A percentile compares a stretch with the other conserved stretches of the same genome.
Evolutionary conservation across 257 asterid species (phyloP).

Genomic region (Rhazya stricta): DNA sequence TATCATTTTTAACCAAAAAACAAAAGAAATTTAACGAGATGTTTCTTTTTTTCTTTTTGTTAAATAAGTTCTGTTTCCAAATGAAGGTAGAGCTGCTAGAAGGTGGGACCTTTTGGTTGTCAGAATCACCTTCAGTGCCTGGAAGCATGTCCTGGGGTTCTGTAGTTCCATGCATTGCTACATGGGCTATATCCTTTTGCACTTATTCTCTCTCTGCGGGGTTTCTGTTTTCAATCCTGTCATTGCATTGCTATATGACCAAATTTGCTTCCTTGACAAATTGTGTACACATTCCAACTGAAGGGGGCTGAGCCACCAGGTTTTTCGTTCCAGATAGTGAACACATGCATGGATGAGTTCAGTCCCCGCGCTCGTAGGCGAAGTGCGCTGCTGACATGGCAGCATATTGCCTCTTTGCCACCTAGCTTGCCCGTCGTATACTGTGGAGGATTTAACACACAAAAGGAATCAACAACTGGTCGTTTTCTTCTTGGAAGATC

Average conservation of each 20-base stretch:
- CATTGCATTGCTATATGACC: slow-evolving; percentile 10
- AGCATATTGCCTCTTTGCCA: slow-evolving; percentile 97
- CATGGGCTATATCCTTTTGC: slow-evolving; percentile 97
- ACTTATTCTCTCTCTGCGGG: slow-evolving; percentile 6
- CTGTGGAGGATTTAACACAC: slow-evolving; percentile 96
- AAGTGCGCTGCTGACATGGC: slow-evolving; percentile 98
- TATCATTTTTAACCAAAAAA: background rate
- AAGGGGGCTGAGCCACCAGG: slow-evolving; percentile 97
- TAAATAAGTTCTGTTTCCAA: slow-evolving; percentile 15
- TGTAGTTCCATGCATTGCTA: slow-evolving; percentile 72
- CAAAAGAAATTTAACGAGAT: background rate
- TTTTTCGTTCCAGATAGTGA: slow-evolving; percentile 89
- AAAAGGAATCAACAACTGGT: slow-evolving; percentile 92
- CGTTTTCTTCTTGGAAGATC: slow-evolving; percentile 99
- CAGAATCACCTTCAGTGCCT: slow-evolving; percentile 97
- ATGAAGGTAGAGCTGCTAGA: slow-evolving; percentile 85
- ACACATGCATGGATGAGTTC: slow-evolving; percentile 86
- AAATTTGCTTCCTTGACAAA: slow-evolving; percentile 48
- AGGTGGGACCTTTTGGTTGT: slow-evolving; percentile 99
- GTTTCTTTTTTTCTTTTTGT: background rate
- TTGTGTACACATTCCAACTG: slow-evolving; percentile 94
- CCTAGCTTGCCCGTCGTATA: slow-evolving; percentile 89
- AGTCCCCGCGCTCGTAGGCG: slow-evolving; percentile 98
- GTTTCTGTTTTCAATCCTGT: slow-evolving; percentile 10
- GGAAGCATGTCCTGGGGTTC: slow-evolving; percentile 99